Evolutionary conservation across 371 early-diverging fungal species (phyloP), one percentile per base, ranked within the genome.

Genomic region (Mucor indicus): DNA sequence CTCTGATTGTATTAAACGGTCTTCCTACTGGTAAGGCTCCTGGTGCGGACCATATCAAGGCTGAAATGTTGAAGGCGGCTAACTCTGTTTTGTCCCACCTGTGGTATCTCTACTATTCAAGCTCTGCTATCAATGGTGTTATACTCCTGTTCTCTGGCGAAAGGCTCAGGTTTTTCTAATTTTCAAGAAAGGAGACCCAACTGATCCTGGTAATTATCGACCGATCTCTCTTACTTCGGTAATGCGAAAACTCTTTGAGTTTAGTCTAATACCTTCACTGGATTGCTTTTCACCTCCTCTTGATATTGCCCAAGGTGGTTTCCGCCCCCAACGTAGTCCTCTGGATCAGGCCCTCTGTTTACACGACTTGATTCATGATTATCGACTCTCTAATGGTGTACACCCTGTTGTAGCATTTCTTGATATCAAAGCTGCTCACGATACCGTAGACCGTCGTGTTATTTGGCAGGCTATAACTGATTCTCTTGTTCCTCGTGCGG

Each of bases 251-350:
- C 19, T 53, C 0, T 41, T 63, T 31, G 58, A 63, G 37, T 37
- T 46, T 7, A 42, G 33, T 16, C 11, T 63, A 0, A 15, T 33
- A 5, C 27, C 51, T 16, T 1, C 21, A 4, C 51, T 51, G 3
- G 22, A 10, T 10, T 13, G 6, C 3, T 19, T 13, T 5, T 44
- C 59, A 3, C 59, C 64, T 2, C 27, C 39, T 1, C 33, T 51
- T 3, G 59, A 71, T 21, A 12, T 55, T 0, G 62, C 51, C 3
- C 63, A 72, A 50, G 67, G 64, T 30, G 67, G 67, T 2, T 72
- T 72, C 29, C 62, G 57, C 4, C 23, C 38, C 9, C 38, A 35
- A 2, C 50, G 62, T 5, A 42, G 66, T 48, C 50, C 63, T 6
- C 32, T 67, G 1, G 67, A 62, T 17, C 67, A 64, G 46, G 61